Base-by-base conservation (phyloP, 73 alveolate genomes). In the Tetrahymena malaccensis region DNA sequence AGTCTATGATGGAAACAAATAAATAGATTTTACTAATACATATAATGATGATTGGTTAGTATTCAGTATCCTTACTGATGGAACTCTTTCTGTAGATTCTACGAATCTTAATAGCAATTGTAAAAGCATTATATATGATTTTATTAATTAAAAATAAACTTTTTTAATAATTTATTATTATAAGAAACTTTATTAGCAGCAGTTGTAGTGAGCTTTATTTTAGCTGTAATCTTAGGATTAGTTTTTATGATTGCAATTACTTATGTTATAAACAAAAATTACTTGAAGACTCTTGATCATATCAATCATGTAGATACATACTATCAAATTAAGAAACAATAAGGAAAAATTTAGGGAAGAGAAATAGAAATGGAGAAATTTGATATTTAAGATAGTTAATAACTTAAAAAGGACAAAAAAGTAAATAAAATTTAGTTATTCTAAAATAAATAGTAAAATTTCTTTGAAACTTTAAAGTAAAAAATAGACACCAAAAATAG, bases 11-110 rank as follows among this genome's bases (percentile, higher is more conserved):
- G 84, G 96, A 33, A 33, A 56, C 34, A 9, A 9, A 56, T 6
- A 94, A 85, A 38, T 43, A 22, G 50, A 50, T 40, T 44, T 43
- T 34, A 84, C 95, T 12, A 85, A 94, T 85, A 84, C 84, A 40
- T 94, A 94, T 43, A 84, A 35, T 85, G 96, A 94, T 85, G 57
- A 56, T 37, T 94, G 96, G 96, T 10, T 85, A 12, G 83, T 37
- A 33, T n/a, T 94, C 3, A 40, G 11, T 27, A 84, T 84, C 84
- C 25, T 43, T 15, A 94, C 85, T 85, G 96, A 94, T 85, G 93
- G 95, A 22, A 85, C 93, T 31, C 37, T 85, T 85, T n/a, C 58
- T 37, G 34, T 94, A 17, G 70, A 93, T 27, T 27, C 34, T 56
- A 56, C 25, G 9, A 19, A 15, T 56, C 10, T 56, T 11, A 56